Evolutionary conservation across 1,284 basidiomycete species (phyloP).

Genomic region (Hymenochaete sp.): DNA sequence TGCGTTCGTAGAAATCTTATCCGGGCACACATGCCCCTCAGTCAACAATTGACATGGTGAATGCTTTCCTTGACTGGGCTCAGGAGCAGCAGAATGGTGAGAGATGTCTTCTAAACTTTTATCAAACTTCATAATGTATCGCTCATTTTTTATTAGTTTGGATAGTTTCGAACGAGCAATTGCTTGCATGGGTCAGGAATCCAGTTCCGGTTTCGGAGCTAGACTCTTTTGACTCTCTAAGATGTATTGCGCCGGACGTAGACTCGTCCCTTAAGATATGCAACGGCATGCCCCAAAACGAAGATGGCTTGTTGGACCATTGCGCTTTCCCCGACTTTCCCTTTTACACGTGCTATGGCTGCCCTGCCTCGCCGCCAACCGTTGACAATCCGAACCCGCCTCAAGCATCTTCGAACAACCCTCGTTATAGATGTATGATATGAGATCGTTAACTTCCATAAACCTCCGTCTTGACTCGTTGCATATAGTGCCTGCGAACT

Average conservation of each 20-base stretch:
- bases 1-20: slow-evolving; percentile 35
- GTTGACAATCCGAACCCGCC: slow-evolving; percentile 56
- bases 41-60: slow-evolving; percentile 63
- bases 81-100: slow-evolving; percentile 60
- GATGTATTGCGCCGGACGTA: slow-evolving; percentile 55
- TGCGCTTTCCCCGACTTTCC: slow-evolving; percentile 69
- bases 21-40: slow-evolving; percentile 45
- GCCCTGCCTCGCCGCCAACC: slow-evolving; percentile 48
- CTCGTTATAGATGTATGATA: slow-evolving; percentile 48
- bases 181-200: slow-evolving; percentile 67
- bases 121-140: slow-evolving; percentile 4
- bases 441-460: slow-evolving; percentile 2
- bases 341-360: slow-evolving; percentile 74
- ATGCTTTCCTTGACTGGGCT: slow-evolving; percentile 75
- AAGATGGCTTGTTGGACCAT: slow-evolving; percentile 48
- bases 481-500: slow-evolving; percentile 54
- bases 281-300: slow-evolving; percentile 63
- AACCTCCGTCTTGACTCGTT: slow-evolving; percentile 2
- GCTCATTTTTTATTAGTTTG: slow-evolving; percentile 39
- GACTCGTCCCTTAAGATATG: slow-evolving; percentile 50
- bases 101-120: slow-evolving; percentile 11
- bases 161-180: slow-evolving; percentile 69
- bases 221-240: slow-evolving; percentile 42
- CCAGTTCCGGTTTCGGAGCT: slow-evolving; percentile 59
- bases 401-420: slow-evolving; percentile 35